Evolutionary conservation across 345 rosid species (phyloP), one percentile per base, ranked within the genome.

Genomic region (Hypericum androsaemum): DNA sequence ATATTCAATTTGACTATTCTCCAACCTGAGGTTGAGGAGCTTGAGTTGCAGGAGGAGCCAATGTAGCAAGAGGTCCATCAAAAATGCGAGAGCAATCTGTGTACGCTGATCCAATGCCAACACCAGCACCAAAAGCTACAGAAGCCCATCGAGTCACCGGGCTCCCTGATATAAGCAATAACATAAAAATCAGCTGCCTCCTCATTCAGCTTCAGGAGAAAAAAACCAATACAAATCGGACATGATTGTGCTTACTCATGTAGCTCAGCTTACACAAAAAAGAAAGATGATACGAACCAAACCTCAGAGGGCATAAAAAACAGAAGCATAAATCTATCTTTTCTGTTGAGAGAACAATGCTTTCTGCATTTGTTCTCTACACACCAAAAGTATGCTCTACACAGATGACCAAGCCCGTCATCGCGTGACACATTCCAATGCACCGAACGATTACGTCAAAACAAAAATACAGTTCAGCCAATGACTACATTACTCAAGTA

Each of bases 51-150:
- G 75, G 70, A 71, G 90, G 54, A 2, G 73, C 57, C 52, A 69
- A 60, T 40, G 74, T 61, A 8, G 76, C 58, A 53, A 84, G 66
- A n/a, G 78, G 70, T 11, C 79, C 85, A 61, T 71, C 62, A 59
- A 88, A 88, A 47, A 71, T 49, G 47, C 47, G 86, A 69, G 81
- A 71, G 63, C 94, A 88, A 37, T 88, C 96, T 0, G 84, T 58
- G 64, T 80, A 87, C 6, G 98, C 94, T 45, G 96, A 88, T 37
- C 98, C 98, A 71, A 88, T 71, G 47, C 96, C 98, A 39, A 83
- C 53, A 44, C 98, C 96, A 59, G 98, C 94, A 67, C 96, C 96
- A 47, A 92, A 85, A 13, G 96, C 95, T 52, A 92, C 68, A 42
- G 94, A 73, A 12, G 94, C 89, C 98, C 95, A 83, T 46, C 94